Evolutionary conservation across 768 basidiomycete species (phyloP).

Genomic region (Ramaria rubella): DNA sequence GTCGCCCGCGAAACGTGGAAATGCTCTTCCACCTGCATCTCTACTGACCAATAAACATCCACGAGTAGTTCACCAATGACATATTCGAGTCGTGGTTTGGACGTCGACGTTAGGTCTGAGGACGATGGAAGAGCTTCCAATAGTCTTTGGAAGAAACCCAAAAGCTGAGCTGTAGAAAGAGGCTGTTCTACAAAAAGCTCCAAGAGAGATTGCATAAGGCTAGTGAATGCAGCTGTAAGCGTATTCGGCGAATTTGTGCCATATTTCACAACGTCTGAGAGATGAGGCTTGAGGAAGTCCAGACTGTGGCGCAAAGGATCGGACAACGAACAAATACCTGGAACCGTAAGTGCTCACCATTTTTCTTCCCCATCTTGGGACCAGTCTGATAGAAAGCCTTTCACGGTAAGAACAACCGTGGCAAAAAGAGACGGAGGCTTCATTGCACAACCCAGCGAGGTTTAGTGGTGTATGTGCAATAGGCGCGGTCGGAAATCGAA

Average conservation of each 20-base stretch:
- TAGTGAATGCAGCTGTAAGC: conserved; percentile 62
- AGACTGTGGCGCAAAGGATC: neutral
- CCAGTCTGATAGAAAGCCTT: conserved; percentile 1
- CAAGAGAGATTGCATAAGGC: conserved; percentile 55
- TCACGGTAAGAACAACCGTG: neutral
- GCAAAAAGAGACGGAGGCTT: neutral
- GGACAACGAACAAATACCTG: neutral
- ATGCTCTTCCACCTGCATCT: conserved; percentile 69
- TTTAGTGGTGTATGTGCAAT: neutral
- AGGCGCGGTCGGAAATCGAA: neutral
- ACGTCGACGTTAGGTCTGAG: conserved; percentile 37
- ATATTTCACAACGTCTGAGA: conserved; percentile 3
- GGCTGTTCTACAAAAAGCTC: conserved; percentile 45
- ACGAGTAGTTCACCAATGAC: conserved; percentile 65
- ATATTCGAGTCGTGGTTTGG: conserved; percentile 20
- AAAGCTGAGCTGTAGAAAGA: conserved; percentile 46
- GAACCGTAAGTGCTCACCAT: conserved; percentile 1
- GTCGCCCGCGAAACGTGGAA: conserved; percentile 46
- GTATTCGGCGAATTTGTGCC: conserved; percentile 47
- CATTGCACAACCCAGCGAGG: neutral
- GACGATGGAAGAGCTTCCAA: conserved; percentile 61
- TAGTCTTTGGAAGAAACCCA: conserved; percentile 59
- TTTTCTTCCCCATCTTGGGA: conserved; percentile 1
- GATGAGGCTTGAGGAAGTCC: conserved; percentile 7
- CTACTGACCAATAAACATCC: conserved; percentile 78